Percentiles rank a stretch among this genome's conserved stretches.
Evolutionary conservation across 2,329 filamentous ascomycete genomes (phyloP).

Genomic region (Botryotinia convoluta): DNA sequence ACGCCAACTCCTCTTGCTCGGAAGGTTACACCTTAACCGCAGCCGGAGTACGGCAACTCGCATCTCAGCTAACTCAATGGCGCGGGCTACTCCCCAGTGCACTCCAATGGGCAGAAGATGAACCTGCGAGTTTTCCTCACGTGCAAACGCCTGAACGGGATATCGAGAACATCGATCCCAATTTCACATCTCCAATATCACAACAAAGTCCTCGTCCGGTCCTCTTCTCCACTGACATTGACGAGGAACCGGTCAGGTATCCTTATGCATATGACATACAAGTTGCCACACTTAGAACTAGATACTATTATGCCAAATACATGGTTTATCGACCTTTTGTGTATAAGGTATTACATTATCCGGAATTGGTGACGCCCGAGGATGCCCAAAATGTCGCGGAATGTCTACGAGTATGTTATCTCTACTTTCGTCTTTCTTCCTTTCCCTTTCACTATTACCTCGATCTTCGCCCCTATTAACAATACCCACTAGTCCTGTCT

Average conservation of each 20-base stretch:
- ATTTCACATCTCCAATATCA: slow-evolving; percentile 26
- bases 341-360: slow-evolving; percentile 58
- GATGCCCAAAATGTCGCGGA: slow-evolving; percentile 55
- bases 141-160: not conserved
- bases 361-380: slow-evolving; percentile 51
- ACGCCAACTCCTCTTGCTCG: slow-evolving; percentile 21
- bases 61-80: slow-evolving; percentile 56
- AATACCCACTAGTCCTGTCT: slow-evolving; percentile 45
- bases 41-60: slow-evolving; percentile 50
- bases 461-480: slow-evolving; percentile 11
- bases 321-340: slow-evolving; percentile 57
- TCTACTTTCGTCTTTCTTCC: not conserved
- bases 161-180: slow-evolving; percentile 24
- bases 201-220: slow-evolving; percentile 33
- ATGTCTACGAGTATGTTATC: slow-evolving; percentile 45
- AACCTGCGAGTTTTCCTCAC: slow-evolving; percentile 45
- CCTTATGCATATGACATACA: slow-evolving; percentile 55
- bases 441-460: not conserved
- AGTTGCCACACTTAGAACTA: slow-evolving; percentile 54
- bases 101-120: slow-evolving; percentile 57
- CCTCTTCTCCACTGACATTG: slow-evolving; percentile 49
- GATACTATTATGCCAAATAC: slow-evolving; percentile 58
- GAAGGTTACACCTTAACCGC: slow-evolving; percentile 33
- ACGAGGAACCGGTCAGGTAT: slow-evolving; percentile 46
- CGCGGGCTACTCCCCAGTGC: slow-evolving; percentile 52